Evolutionary conservation across 1,139 yeast species (phyloP).

Genomic region (Yamadazyma siamensis): DNA sequence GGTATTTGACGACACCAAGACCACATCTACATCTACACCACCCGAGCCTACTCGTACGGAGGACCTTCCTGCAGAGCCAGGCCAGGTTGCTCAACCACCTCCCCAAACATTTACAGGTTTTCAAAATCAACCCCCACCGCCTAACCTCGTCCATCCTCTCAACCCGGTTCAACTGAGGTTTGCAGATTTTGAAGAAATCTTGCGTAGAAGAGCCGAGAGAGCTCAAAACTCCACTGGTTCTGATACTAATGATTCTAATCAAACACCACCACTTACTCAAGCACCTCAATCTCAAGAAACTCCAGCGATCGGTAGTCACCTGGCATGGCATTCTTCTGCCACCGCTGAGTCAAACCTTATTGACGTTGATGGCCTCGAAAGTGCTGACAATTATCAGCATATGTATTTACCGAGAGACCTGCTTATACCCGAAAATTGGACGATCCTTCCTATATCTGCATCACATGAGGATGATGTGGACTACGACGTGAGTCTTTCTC

Average conservation of each 20-base stretch:
- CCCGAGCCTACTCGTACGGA: conserved; percentile 3
- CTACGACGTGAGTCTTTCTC: conserved; percentile 21
- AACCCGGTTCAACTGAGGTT: conserved; percentile 3
- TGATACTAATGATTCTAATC: too few relatives aligned
- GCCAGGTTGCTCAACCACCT: conserved; percentile 4
- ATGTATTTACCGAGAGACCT: conserved; percentile 24
- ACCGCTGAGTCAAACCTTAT: background rate
- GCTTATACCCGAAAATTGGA: conserved; percentile 35
- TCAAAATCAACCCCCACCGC: too few relatives aligned
- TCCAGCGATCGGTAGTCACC: too few relatives aligned
- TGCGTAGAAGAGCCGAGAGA: conserved; percentile 1
- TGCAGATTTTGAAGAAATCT: conserved; percentile 7
- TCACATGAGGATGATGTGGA: conserved; percentile 7
- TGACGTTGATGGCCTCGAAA: too few relatives aligned
- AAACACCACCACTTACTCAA: background rate
- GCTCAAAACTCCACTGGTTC: background rate
- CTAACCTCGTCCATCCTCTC: conserved; percentile 2
- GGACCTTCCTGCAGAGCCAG: conserved; percentile 2
- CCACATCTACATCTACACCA: conserved; percentile 5
- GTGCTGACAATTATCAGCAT: conserved; percentile 15
- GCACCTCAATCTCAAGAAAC: too few relatives aligned
- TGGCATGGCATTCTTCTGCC: too few relatives aligned
- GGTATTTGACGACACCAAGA: conserved; percentile 37
- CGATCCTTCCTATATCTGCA: conserved; percentile 24
- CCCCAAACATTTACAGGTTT: conserved; percentile 2